These are phyloP conservation scores for Paramecium sexaurelia DNA, from an alignment of 73 alveolate genomes.

Conservation along the genomic window DNA sequence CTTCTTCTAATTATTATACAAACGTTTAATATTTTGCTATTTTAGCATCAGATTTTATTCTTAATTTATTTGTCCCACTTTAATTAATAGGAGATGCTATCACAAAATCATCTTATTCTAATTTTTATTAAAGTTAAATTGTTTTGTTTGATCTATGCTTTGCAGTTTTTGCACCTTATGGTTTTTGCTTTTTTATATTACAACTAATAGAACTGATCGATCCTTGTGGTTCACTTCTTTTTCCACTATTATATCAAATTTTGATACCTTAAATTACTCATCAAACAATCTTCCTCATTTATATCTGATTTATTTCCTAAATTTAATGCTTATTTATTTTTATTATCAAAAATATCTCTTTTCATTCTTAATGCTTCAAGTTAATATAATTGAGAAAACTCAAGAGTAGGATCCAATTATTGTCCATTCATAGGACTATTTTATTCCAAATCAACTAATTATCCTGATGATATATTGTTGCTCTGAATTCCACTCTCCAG, in stretches of 20 bases:
- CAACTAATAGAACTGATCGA: constrained; percentile 7
- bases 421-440: not conserved
- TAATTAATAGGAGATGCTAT: not conserved
- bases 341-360: constrained; percentile 47
- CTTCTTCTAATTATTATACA: constrained; percentile 11
- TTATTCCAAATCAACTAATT: constrained; percentile 48
- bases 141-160: not conserved
- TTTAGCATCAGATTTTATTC: not conserved
- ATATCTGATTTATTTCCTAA: constrained; percentile 35
- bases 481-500: constrained; percentile 60
- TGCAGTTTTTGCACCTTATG: not conserved
- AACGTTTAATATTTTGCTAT: constrained; percentile 8
- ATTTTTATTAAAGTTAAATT: not conserved
- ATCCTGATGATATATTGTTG: constrained; percentile 29
- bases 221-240: constrained; percentile 28
- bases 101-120: constrained; percentile 14
- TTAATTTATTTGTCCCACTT: not conserved
- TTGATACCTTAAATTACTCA: constrained; percentile 25
- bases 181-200: not conserved
- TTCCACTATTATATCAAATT: not conserved
- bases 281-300: constrained; percentile 30
- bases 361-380: constrained; percentile 17
- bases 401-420: constrained; percentile 38
- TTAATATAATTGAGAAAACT: not conserved
- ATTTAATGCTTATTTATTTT: constrained; percentile 6